Base-by-base conservation (phyloP, 345 rosid genomes). In the Salix brachista region DNA sequence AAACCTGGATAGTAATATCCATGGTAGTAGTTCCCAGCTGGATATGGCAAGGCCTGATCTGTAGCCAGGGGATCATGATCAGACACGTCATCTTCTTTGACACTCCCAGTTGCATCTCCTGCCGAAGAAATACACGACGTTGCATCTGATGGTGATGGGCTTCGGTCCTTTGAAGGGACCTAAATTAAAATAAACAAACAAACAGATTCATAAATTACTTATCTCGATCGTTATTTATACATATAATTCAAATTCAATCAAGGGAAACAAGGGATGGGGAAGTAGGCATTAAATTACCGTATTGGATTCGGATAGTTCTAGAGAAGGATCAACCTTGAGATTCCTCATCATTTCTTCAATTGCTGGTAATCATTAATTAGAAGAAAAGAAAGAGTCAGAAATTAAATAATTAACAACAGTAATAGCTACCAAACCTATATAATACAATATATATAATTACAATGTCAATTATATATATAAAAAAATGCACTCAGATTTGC, bases 1-100 rank as follows among this genome's bases (percentile, higher is more conserved):
- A 65, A 73, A 88, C 91, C 87, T 77, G 91, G 84, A 82, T 85
- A 84, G 69, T 79, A 82, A 71, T 82, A 83, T 64, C 90, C 87
- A 61, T 79, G 82, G 80, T 76, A 78, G 74, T 78, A 78, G 74
- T 79, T 73, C 60, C 78, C 80, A 23, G 79, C 58, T 77, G 80
- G 82, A 81, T 86, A 82, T 72, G 18, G 28, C 37, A 78, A 48
- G 66, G 65, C 77, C 72, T 84, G 88, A 73, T 80, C 81, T 6
- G 85, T 76, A 36, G 79, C 73, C 8, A 76, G 26, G 9, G 88
- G 74, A 61, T 82, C 88, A 70, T 75, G 74, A 72, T 80, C 79
- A 12, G 12, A 2, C 26, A 71, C 39, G 46, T 76, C 77, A 30
- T 26, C 50, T 72, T 76, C 79, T 72, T 61, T 75, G 32, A 46